phyloP scores from a whole-genome alignment of 106 monocot genomes.

The Dioscorea zingiberensis region DNA sequence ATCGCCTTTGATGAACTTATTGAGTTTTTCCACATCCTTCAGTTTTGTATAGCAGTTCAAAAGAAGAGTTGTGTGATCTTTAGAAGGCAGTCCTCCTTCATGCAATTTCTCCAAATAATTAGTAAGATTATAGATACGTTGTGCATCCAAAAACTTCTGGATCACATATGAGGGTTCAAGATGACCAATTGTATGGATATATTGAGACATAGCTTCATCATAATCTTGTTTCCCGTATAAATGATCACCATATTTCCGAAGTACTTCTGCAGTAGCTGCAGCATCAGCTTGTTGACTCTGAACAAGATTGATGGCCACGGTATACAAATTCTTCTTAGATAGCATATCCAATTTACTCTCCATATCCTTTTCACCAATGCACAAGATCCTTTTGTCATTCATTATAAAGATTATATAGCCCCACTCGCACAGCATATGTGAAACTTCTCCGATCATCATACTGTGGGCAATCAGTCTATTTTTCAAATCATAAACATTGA shows the following conservation, averaged over 20 bases:
- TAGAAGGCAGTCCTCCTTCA: conserved; percentile 78
- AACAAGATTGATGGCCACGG: conserved; percentile 92
- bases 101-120: conserved; percentile 94
- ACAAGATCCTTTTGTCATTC: conserved; percentile 66
- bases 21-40: conserved; percentile 94
- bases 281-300: conserved; percentile 96
- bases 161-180: conserved; percentile 99
- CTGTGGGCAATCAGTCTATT: conserved; percentile 89
- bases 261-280: conserved; percentile 89
- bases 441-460: conserved; percentile 74
- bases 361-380: conserved; percentile 97
- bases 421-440: conserved; percentile 93
- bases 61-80: conserved; percentile 95
- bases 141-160: conserved; percentile 97
- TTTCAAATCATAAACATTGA: conserved; percentile 95
- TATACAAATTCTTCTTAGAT: conserved; percentile 95
- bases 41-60: conserved; percentile 96
- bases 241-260: conserved; percentile 95
- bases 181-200: conserved; percentile 89
- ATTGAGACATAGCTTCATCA: conserved; percentile 95
- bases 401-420: conserved; percentile 85
- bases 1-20: conserved; percentile 91
- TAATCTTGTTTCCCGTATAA: conserved; percentile 90
- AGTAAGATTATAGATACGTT: conserved; percentile 86
- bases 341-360: conserved; percentile 98